Conservation (phyloP, 169 alveolate genomes). For the Babesia ovis region DNA sequence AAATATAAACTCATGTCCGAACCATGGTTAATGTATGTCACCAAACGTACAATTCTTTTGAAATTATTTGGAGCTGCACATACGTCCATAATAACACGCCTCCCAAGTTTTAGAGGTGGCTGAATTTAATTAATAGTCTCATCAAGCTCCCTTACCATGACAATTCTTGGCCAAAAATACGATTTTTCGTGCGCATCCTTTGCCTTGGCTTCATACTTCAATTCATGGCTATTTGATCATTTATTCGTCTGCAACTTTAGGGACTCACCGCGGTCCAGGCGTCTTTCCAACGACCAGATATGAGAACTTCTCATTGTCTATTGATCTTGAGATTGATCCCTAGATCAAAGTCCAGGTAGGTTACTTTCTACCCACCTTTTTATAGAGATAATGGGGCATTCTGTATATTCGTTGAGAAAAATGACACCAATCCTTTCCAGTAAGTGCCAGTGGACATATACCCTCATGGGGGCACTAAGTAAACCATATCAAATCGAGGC, state of each 20-base stretch:
- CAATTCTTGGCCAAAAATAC: conserved; percentile 87
- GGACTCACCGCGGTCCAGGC: conserved; percentile 70
- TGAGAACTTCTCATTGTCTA: conserved; percentile 83
- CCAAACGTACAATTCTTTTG: conserved; percentile 53
- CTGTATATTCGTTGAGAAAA: conserved; percentile 83
- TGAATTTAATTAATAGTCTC: not conserved
- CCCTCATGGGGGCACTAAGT: conserved; percentile 88
- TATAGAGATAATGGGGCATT: conserved; percentile 82
- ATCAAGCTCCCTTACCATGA: conserved; percentile 35
- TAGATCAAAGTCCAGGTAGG: not conserved
- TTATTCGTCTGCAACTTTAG: not conserved
- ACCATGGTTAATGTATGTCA: not conserved
- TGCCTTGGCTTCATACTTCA: conserved; percentile 66
- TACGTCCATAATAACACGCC: conserved; percentile 83
- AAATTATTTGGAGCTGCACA: conserved; percentile 78
- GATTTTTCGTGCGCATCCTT: conserved; percentile 74
- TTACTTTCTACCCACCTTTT: conserved; percentile 63
- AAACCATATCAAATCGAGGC: not conserved
- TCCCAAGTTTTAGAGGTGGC: conserved; percentile 83
- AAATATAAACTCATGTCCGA: conserved; percentile 49
- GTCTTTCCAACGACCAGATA: conserved; percentile 79
- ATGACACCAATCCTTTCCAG: conserved; percentile 90
- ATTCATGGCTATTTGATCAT: not conserved
- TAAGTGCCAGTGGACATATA: conserved; percentile 85
- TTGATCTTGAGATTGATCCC: conserved; percentile 74